Base-by-base conservation (phyloP, 2,329 filamentous ascomycete genomes). In the Huntiella moniliformis region DNA sequence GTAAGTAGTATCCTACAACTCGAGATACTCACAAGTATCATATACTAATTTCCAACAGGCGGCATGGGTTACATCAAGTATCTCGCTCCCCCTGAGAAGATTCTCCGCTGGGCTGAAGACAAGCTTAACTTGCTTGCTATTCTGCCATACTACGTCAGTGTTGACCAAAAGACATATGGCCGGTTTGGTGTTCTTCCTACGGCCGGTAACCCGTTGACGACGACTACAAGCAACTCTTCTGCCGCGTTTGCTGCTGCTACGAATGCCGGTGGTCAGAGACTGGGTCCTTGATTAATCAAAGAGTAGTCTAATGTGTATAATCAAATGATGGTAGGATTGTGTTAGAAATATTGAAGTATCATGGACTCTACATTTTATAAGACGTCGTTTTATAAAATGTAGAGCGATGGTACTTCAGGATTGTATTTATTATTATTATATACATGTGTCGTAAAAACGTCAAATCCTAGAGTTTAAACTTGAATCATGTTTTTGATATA, bases 91-190 rank as follows among this genome's bases (percentile, higher is more conserved):
- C 87, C 85, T 2, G 91, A 96, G 62, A 82, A 81, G 71, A 73
- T 81, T 22, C 67, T 96, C 47, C 73, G 86, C 52, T 96, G 82
- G 77, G 71, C 95, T 46, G 91, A 98, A 63, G 75, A 74, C 13
- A 92, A 88, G 58, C 65, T 96, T 50, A 91, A 93, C 56, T 68
- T 96, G 7, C 68, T 94, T 16, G 82, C 77, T 15, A 71, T 85
- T 49, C 63, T 96, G 18, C 88, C 88, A 38, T 84, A 93, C 62
- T 96, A 94, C 56, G 81, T 96, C 41, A 92, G 83, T 47, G 79
- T 95, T 12, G 88, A 96, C 57, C 87, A 94, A 62, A 95, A 94
- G 69, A 94, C 84, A 4, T 94, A 88, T 56, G 88, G 88, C 5
- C 73, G 88, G 45, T 95, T 93, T 55, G 88, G 88, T 2, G 82